These are phyloP conservation scores for Fusarium sp. DNA, from an alignment of 2,329 filamentous ascomycete genomes.

Conservation along the genomic window DNA sequence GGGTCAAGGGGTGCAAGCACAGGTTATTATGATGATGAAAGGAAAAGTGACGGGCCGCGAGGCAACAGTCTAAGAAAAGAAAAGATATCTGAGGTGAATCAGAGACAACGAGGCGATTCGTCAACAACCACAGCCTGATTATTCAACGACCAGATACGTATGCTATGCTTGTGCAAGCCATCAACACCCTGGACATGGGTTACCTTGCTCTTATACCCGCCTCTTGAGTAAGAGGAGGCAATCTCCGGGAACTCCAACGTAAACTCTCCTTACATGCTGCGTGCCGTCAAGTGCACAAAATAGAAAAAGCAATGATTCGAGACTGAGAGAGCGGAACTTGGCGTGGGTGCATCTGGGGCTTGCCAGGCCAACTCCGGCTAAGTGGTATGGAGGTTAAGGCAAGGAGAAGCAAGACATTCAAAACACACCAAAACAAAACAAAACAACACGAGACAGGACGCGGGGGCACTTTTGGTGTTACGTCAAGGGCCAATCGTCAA, in stretches of 20 bases:
- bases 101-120: constrained; percentile 18
- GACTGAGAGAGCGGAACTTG: constrained; percentile 34
- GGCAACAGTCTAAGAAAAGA: constrained; percentile 40
- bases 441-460: constrained; percentile 22
- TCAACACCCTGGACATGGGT: constrained; percentile 26
- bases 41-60: constrained; percentile 23
- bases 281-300: constrained; percentile 30
- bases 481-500: constrained; percentile 32
- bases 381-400: constrained; percentile 46
- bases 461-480: constrained; percentile 16
- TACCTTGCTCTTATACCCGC: constrained; percentile 39
- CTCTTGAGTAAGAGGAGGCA: constrained; percentile 8
- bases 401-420: constrained; percentile 48
- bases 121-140: constrained; percentile 13
- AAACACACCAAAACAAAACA: constrained; percentile 38
- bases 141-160: constrained; percentile 18
- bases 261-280: constrained; percentile 40
- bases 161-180: constrained; percentile 24
- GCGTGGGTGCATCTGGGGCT: constrained; percentile 32
- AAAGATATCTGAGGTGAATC: constrained; percentile 6
- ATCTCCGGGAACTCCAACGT: constrained; percentile 24
- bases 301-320: constrained; percentile 37
- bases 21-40: constrained; percentile 12
- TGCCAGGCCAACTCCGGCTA: constrained; percentile 44
- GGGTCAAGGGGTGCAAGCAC: constrained; percentile 10